These are phyloP conservation scores for Pichia ethanolica DNA, from an alignment of 805 yeast species.

Conservation along the genomic window DNA sequence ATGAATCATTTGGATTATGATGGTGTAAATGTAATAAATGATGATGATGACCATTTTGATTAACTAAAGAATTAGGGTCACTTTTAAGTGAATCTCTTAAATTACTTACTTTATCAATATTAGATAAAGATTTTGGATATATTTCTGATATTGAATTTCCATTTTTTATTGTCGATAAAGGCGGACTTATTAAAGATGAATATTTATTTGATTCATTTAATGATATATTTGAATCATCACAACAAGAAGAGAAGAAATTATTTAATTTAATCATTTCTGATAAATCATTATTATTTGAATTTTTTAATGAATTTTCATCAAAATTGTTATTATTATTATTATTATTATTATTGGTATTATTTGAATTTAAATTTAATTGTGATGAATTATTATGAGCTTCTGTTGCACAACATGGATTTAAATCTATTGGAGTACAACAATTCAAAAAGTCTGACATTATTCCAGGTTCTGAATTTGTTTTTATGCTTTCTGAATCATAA, in stretches of 20 bases:
- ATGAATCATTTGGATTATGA: conserved; percentile 7
- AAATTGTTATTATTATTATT: background rate
- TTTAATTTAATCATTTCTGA: conserved; percentile 9
- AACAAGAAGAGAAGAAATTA: conserved; percentile 6
- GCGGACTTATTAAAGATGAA: background rate
- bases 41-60: conserved; percentile 10
- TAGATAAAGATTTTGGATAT: background rate
- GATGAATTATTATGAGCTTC: background rate
- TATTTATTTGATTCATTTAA: background rate
- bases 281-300: background rate
- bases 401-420: conserved; percentile 5
- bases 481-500: conserved; percentile 3
- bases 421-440: conserved; percentile 4
- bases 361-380: background rate
- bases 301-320: background rate
- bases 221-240: background rate
- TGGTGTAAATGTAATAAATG: conserved; percentile 14
- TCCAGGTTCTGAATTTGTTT: conserved; percentile 5
- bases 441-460: background rate
- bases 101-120: background rate
- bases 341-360: background rate
- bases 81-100: conserved; percentile 3
- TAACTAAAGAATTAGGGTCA: background rate
- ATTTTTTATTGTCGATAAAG: background rate
- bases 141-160: background rate